Base-by-base conservation (phyloP, 75 land plant species). In the Pinus tabuliformis region DNA sequence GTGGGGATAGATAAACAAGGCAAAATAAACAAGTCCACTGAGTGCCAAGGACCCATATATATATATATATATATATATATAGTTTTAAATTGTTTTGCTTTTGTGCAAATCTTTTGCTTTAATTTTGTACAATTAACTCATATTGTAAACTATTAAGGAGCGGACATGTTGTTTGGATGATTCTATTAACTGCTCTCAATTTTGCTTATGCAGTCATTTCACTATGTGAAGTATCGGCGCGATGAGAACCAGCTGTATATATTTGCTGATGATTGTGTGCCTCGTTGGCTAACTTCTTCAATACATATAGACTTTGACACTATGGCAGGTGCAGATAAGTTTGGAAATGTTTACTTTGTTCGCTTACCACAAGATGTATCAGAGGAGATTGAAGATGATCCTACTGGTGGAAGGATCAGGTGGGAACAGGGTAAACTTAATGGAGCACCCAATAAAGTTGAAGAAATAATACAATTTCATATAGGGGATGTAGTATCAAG, bases 321-420 rank as follows among this genome's bases (percentile, higher is more conserved):
- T 52, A 92, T 97, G 93, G 98, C 99, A 36, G 99, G 97, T 12
- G 93, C 91, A 20, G 99, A 97, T 83, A 97, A 97, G 83, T 97
- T 97, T 88, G 99, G 99, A 39, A 97, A 97, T 76, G 72, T 97
- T 21, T 97, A 93, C 81, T 92, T 97, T 84, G 95, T 92, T 73
- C 87, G 99, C 22, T 73, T 97, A 56, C 92, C 95, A 22, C 99
- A 97, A 77, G 99, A 97, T 84, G 88, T 97, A 11, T 97, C 99
- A 12, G 99, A 97, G 76, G 99, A 97, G 87, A 92, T 97, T 73
- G 99, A 97, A 78, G 99, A 97, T 78, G 99, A 97, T 81, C 99
- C 99, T 42, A 97, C 99, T 65, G 99, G 99, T 77, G 99, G 99
- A 5, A 97, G 89, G 81, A 97, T 97, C 37, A 97, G 91, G 81